Percentiles rank a stretch among this genome's conserved stretches.
These are phyloP conservation scores for Dendrobium huoshanense DNA, from an alignment of 106 monocot genomes.

Conservation along the genomic window DNA sequence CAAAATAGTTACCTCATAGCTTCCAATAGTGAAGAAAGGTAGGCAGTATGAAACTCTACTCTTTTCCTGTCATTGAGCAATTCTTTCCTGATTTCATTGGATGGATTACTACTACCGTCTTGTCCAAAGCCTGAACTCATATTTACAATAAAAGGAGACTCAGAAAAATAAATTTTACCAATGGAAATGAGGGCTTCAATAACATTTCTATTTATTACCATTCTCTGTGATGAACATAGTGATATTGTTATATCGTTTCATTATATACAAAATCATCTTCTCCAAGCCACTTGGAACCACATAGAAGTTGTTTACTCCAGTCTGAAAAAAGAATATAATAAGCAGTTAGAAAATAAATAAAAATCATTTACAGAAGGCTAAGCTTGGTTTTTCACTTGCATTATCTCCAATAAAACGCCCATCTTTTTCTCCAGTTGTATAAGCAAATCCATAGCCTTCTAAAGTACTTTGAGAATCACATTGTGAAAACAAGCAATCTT, in stretches of 20 bases:
- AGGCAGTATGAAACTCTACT: conserved; percentile 19
- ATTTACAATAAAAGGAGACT: not conserved
- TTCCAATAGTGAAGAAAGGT: conserved; percentile 25
- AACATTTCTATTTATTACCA: conserved; percentile 15
- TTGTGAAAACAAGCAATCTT: conserved; percentile 40
- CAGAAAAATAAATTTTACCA: no score
- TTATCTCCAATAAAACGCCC: conserved; percentile 21
- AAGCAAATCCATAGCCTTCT: conserved; percentile 13
- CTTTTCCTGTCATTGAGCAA: conserved; percentile 39
- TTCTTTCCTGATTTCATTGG: conserved; percentile 6
- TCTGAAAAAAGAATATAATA: conserved; percentile 14
- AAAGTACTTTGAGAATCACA: conserved; percentile 20
- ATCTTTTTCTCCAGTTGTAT: conserved; percentile 14
- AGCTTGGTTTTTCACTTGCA: conserved; percentile 6
- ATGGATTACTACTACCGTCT: conserved; percentile 7
- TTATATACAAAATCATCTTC: conserved; percentile 35
- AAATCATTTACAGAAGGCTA: not conserved
- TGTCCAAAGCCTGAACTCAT: conserved; percentile 31
- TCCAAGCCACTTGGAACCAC: conserved; percentile 57
- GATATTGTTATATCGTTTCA: conserved; percentile 54
- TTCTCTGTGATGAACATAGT: conserved; percentile 68
- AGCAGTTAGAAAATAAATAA: no score
- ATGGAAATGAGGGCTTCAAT: not conserved
- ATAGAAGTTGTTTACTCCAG: conserved; percentile 19
- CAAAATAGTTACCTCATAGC: conserved; percentile 38